Percentiles rank a stretch among this genome's conserved stretches.
Conservation (phyloP, 1,284 basidiomycete genomes). For the Stereum hirsutum region DNA sequence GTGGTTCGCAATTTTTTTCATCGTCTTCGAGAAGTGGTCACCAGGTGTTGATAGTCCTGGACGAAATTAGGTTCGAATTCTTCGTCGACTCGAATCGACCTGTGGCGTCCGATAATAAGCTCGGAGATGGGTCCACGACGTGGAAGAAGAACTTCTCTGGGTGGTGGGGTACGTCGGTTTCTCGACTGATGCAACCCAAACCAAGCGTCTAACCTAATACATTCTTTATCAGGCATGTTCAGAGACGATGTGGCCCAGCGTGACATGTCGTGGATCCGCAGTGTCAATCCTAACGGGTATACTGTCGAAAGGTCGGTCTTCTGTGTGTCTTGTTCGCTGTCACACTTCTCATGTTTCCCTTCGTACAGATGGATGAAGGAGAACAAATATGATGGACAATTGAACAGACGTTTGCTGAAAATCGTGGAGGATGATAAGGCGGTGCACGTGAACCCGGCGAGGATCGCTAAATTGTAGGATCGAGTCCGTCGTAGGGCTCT, state of each 20-base stretch:
- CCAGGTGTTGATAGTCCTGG: too few species aligned
- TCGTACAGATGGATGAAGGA: slow-evolving; percentile 22
- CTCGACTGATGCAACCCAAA: too few species aligned
- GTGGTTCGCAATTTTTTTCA: too few species aligned
- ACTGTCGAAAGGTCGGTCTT: slow-evolving; percentile 16
- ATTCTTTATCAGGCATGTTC: too few species aligned
- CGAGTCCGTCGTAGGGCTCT: too few species aligned
- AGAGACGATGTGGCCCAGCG: slow-evolving; percentile 30
- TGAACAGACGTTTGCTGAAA: neutral
- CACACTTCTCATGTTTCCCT: too few species aligned
- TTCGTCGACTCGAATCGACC: slow-evolving; percentile 24
- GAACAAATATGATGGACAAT: slow-evolving; percentile 11
- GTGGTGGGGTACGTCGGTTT: slow-evolving; percentile 32
- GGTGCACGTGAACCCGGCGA: neutral
- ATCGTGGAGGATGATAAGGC: neutral
- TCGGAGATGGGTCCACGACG: slow-evolving; percentile 22
- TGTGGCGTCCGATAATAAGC: slow-evolving; percentile 19
- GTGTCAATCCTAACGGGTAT: slow-evolving; percentile 22
- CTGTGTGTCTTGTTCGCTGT: too few species aligned
- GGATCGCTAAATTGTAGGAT: too few species aligned
- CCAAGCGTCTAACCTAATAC: too few species aligned
- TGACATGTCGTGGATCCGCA: slow-evolving; percentile 32
- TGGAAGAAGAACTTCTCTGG: slow-evolving; percentile 29
- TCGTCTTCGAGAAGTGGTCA: too few species aligned
- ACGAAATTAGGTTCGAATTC: too few species aligned